Conservation (phyloP, 2,329 filamentous ascomycete species). For the Dactylellina cionopaga region DNA sequence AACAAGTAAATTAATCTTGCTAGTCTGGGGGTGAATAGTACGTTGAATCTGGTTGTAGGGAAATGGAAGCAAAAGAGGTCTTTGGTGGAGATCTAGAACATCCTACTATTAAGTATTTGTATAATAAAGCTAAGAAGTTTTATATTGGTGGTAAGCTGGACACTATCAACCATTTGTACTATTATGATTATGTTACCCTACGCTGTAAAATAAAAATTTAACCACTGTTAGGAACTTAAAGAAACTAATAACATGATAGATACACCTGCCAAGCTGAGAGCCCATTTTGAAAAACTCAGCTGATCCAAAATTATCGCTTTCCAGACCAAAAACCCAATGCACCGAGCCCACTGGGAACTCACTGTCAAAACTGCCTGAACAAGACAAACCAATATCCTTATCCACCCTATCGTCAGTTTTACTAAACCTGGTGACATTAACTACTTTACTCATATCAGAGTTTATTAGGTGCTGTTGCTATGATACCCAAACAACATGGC, state of each 20-base stretch:
- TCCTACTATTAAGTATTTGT: constrained; percentile 90
- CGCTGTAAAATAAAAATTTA: constrained; percentile 2
- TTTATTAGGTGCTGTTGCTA: constrained; percentile 95
- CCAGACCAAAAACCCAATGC: constrained; percentile 99
- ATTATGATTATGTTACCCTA: constrained; percentile 98
- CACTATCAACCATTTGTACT: constrained; percentile 91
- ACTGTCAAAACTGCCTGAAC: constrained; percentile 95
- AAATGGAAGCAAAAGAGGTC: constrained; percentile 89
- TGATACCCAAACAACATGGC: constrained; percentile 99
- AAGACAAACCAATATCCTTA: constrained; percentile 97
- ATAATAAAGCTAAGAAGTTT: constrained; percentile 80
- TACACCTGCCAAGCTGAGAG: constrained; percentile 90
- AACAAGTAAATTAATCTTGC: constrained; percentile 76
- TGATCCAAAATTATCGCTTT: constrained; percentile 98
- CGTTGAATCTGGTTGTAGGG: constrained; percentile 64
- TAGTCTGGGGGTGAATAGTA: background rate
- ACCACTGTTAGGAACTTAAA: background rate
- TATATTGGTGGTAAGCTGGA: constrained; percentile 97
- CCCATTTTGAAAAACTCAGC: constrained; percentile 99
- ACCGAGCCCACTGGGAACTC: constrained; percentile 96
- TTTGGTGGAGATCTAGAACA: constrained; percentile 93
- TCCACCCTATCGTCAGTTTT: constrained; percentile 96
- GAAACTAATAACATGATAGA: constrained; percentile 64
- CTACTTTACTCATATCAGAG: constrained; percentile 98
- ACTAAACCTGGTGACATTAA: constrained; percentile 99